These are phyloP conservation scores for Ophiocordyceps camponoti-saundersi DNA, from an alignment of 2,329 filamentous ascomycete genomes.

Conservation along the genomic window DNA sequence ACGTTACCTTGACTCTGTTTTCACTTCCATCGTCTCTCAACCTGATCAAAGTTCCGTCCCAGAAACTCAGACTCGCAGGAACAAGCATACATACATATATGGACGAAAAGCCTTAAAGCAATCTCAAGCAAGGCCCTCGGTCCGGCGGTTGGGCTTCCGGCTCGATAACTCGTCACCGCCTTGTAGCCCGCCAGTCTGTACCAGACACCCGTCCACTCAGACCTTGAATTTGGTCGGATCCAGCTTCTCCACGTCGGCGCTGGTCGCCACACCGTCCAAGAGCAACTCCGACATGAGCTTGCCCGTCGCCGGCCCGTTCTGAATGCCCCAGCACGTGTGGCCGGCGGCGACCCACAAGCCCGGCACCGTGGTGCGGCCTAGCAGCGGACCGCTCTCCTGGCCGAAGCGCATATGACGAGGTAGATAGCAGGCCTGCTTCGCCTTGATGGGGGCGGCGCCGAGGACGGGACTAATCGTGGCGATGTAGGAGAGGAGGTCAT, in stretches of 20 bases:
- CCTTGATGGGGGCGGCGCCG: conserved; percentile 49
- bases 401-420: conserved; percentile 53
- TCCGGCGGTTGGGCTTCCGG: too few relatives aligned
- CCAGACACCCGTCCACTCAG: too few relatives aligned
- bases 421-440: conserved; percentile 82
- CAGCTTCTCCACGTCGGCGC: conserved; percentile 46
- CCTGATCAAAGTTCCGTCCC: too few relatives aligned
- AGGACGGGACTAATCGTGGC: conserved; percentile 47
- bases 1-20: too few relatives aligned
- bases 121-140: too few relatives aligned
- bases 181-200: too few relatives aligned
- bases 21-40: too few relatives aligned
- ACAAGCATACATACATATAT: too few relatives aligned
- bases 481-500: conserved; percentile 74
- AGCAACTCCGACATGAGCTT: conserved; percentile 66
- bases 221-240: conserved; percentile 50
- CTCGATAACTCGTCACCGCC: too few relatives aligned
- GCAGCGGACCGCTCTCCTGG: conserved; percentile 49
- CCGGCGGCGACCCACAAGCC: conserved; percentile 73
- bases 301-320: conserved; percentile 82
- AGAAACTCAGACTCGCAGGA: too few relatives aligned
- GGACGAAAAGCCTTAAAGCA: too few relatives aligned
- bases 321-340: conserved; percentile 96
- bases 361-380: conserved; percentile 56
- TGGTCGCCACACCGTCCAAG: conserved; percentile 53